phyloP scores from a whole-genome alignment of 352 stramenopile genomes.

The Phytophthora agathidicida region DNA sequence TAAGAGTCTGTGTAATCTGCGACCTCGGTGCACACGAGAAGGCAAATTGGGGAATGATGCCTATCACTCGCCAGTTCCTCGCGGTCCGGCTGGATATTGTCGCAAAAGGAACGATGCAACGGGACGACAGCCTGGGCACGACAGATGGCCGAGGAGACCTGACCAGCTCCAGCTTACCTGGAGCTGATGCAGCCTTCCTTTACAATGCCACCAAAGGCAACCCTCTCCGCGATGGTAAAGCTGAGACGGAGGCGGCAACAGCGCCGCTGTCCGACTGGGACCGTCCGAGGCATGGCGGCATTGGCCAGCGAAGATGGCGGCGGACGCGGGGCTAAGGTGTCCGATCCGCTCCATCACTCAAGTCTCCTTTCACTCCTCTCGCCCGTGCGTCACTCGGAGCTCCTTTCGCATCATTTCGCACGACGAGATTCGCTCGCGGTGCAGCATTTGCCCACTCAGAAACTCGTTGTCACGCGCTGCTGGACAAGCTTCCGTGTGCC shows the following conservation, averaged over 20 bases:
- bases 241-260: slow-evolving; percentile 22
- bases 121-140: slow-evolving; percentile 11
- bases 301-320: too few relatives aligned
- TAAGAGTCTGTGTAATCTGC: slow-evolving; percentile 36
- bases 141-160: slow-evolving; percentile 9
- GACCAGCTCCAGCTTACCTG: slow-evolving; percentile 6
- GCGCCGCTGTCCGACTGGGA: too few relatives aligned
- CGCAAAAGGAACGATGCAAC: slow-evolving; percentile 9
- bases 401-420: too few relatives aligned
- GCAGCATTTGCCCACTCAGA: too few relatives aligned
- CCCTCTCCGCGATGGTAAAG: slow-evolving; percentile 9
- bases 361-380: too few relatives aligned
- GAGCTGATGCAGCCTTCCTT: slow-evolving; percentile 3
- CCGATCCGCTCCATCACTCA: too few relatives aligned
- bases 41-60: slow-evolving; percentile 48
- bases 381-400: too few relatives aligned
- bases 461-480: too few relatives aligned
- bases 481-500: too few relatives aligned
- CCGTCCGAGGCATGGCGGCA: too few relatives aligned
- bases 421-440: too few relatives aligned
- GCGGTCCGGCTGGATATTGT: slow-evolving; percentile 24
- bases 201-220: neutral
- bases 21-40: slow-evolving; percentile 30
- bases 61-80: slow-evolving; percentile 35
- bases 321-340: too few relatives aligned